These are phyloP conservation scores for Zygosaccharomyces kombuchaensis DNA, from an alignment of 805 yeast species.

Conservation along the genomic window DNA sequence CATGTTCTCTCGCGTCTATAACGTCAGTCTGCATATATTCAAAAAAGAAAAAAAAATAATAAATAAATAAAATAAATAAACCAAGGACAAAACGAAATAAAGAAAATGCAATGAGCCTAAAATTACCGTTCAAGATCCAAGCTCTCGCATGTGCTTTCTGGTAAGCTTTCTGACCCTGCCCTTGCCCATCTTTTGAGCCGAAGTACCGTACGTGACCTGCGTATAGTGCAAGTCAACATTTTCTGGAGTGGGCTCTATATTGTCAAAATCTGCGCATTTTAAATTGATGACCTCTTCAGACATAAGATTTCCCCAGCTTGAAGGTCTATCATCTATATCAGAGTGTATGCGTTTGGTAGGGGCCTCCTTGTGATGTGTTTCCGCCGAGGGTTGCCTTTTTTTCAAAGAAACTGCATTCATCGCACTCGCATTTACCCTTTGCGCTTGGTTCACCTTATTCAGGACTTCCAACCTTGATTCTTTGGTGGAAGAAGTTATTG, in stretches of 20 bases:
- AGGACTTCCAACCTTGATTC: slow-evolving; percentile 5
- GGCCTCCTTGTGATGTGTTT: neutral
- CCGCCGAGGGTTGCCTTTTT: slow-evolving; percentile 8
- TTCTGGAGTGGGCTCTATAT: slow-evolving; percentile 1
- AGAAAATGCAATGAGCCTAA: neutral
- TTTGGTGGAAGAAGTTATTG: slow-evolving; percentile 4
- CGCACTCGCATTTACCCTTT: neutral
- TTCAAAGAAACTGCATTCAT: neutral
- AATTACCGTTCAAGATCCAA: slow-evolving; percentile 10
- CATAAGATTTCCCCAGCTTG: slow-evolving; percentile 33
- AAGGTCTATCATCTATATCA: slow-evolving; percentile 12
- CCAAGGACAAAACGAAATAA: neutral
- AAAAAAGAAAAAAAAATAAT: neutral
- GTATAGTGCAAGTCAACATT: slow-evolving; percentile 14
- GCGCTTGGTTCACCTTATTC: neutral
- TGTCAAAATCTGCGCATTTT: slow-evolving; percentile 2
- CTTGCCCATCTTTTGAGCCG: slow-evolving; percentile 2
- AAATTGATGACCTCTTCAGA: slow-evolving; percentile 17
- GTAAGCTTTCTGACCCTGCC: slow-evolving; percentile 17
- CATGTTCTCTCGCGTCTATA: neutral
- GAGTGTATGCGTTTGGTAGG: neutral
- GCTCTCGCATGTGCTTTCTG: slow-evolving; percentile 21
- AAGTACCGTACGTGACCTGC: slow-evolving; percentile 30
- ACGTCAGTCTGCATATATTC: neutral
- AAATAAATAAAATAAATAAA: neutral